These are phyloP conservation scores for Pontederia crassipes DNA, from an alignment of 176 grass and related monocot genomes.

Conservation along the genomic window DNA sequence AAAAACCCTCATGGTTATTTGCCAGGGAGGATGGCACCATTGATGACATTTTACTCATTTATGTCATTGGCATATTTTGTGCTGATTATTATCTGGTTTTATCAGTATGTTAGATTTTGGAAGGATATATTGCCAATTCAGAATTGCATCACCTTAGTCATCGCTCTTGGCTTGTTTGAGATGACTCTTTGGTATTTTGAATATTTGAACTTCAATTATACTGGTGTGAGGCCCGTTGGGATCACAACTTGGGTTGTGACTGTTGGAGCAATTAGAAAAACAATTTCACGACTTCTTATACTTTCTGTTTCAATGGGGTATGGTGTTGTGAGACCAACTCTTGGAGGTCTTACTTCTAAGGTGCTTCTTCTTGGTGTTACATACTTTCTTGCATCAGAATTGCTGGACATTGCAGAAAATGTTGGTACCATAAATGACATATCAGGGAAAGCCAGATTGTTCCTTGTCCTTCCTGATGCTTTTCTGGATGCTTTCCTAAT, in stretches of 20 bases:
- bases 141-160: slow-evolving; percentile 90
- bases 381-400: slow-evolving; percentile 88
- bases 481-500: slow-evolving; percentile 97
- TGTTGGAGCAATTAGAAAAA: slow-evolving; percentile 89
- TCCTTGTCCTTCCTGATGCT: slow-evolving; percentile 90
- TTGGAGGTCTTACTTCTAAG: slow-evolving; percentile 92
- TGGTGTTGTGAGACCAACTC: slow-evolving; percentile 85
- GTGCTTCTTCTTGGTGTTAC: slow-evolving; percentile 94
- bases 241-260: slow-evolving; percentile 99
- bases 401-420: slow-evolving; percentile 79
- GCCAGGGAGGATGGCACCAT: slow-evolving; percentile 78
- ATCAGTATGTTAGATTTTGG: slow-evolving; percentile 91
- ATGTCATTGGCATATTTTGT: slow-evolving; percentile 77
- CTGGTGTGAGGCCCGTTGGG: slow-evolving; percentile 68
- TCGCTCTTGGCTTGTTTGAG: slow-evolving; percentile 91
- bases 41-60: slow-evolving; percentile 90
- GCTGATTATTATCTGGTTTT: slow-evolving; percentile 71
- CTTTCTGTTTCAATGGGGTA: slow-evolving; percentile 99
- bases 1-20: slow-evolving; percentile 89
- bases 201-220: slow-evolving; percentile 92
- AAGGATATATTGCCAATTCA: slow-evolving; percentile 88
- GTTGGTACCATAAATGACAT: slow-evolving; percentile 99
- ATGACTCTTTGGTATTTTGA: slow-evolving; percentile 98
- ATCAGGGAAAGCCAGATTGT: slow-evolving; percentile 83
- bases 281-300: slow-evolving; percentile 76